Base-by-base conservation (phyloP, 208 protist genomes). In the Leishmania arabica region DNA sequence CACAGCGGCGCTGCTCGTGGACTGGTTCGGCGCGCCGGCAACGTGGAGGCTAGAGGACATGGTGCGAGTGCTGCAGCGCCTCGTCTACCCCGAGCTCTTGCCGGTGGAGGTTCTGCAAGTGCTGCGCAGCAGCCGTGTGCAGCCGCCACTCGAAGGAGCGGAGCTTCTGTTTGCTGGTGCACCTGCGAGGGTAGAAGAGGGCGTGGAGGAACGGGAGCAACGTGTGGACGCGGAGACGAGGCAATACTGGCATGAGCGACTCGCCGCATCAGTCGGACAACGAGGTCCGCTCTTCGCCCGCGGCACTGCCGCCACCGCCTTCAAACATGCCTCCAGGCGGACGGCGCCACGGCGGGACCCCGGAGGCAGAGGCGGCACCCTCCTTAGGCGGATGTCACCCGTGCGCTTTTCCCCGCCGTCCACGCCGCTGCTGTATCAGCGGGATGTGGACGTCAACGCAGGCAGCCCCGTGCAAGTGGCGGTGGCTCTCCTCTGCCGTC, bases 161-260 rank as follows among this genome's bases (percentile, higher is more conserved):
- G 81, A 85, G 27, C 66, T 84, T n/a, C 24, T 76, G 31, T 54
- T 45, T 19, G 31, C 34, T 24, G 31, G 74, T 45, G 40, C 74
- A 21, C 37, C 56, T n/a, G 56, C 21, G 21, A 4, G 11, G 17
- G 69, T 45, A 70, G 49, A 64, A 42, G 64, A 74, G 17, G 40
- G 40, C n/a, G 56, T 15, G 27, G 56, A 47, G 4, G 27, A 51
- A n/a, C 60, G 58, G 15, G 66, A 70, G 45, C 70, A 77, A 34
- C 69, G 69, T 7, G 24, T 45, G 37, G 21, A 42, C 42, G 58
- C 72, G 0, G 60, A 49, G 27, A 13, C 42, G 31, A 42, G 70
- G 34, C 54, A 64, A 37, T 81, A 85, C 64, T 85, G 81, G 81
- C 54, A 56, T 31, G 45, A 69, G 27, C 76, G 81, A 56, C 81